Base-by-base conservation (phyloP, 208 protist species). In the Porcisia hertigi region DNA sequence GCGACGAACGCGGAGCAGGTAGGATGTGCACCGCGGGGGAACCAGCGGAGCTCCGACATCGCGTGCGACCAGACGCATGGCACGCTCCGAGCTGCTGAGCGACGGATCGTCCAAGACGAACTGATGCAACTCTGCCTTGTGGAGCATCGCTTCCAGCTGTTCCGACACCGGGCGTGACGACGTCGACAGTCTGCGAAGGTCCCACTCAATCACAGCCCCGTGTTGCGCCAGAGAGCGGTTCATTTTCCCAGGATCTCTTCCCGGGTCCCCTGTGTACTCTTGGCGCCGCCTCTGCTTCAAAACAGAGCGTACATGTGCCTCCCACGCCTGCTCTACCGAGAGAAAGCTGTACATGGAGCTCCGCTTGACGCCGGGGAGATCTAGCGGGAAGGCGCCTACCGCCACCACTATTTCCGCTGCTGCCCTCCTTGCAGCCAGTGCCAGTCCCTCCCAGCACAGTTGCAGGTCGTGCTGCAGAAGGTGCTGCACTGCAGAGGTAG, bases 271-370 rank as follows among this genome's bases (percentile, higher is more conserved):
- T 20, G 41, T 54, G 43, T 23, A 43, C 43, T 55, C 45, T 64
- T 64, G 62, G 16, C 39, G 16, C 20, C 45, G 47, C 45, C 54
- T 43, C 43, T 43, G 65, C n/a, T 11, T 16, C 20, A 72, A n/a
- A 53, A 41, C 12, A 34, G 16, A 36, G 11, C 23, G 34, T 43
- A 88, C 57, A 62, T 89, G 88, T 14, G 45, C 57, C 73, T 87
- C 85, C 69, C 86, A 84, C 25, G 83, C 79, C 8, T 45, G 53
- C 62, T 92, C 88, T 0, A 89, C 67, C 2, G 82, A 88, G 25
- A 49, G 73, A 58, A 85, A 92, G 63, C 88, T 89, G 73, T 86
- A 80, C 8, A 86, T 55, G 11, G 82, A 86, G 18, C 64, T 75
- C 14, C 30, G 66, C 0, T 23, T 43, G 39, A 59, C 11, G 43